phyloP scores from a whole-genome alignment of 2,329 filamentous ascomycete genomes.

The Aspergillus nomiae region DNA sequence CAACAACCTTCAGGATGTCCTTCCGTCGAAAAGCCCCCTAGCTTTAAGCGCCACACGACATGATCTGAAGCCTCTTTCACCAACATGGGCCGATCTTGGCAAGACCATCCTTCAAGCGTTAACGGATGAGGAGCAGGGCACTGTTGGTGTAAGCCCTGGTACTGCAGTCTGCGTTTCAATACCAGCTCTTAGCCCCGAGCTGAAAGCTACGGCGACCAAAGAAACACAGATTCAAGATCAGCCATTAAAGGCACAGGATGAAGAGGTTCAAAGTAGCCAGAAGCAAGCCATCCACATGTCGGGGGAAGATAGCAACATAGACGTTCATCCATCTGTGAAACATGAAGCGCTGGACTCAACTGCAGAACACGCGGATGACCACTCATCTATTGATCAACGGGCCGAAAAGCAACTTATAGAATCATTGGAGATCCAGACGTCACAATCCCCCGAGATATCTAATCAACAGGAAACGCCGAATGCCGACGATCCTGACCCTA shows the following conservation, averaged over 20 bases:
- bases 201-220: constrained; percentile 17
- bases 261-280: constrained; percentile 7
- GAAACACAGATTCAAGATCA: constrained; percentile 20
- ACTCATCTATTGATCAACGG: constrained; percentile 37
- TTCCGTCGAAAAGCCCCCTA: constrained; percentile 37
- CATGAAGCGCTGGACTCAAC: constrained; percentile 14
- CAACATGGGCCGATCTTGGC: constrained; percentile 53
- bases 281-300: constrained; percentile 21
- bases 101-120: constrained; percentile 50
- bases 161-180: constrained; percentile 45
- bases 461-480: constrained; percentile 26
- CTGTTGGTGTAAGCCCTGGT: constrained; percentile 33
- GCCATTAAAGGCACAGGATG: constrained; percentile 12
- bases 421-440: constrained; percentile 34
- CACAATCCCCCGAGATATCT: constrained; percentile 21
- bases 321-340: constrained; percentile 13
- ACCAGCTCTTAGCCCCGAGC: constrained; percentile 33
- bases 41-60: constrained; percentile 41
- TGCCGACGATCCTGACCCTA: constrained; percentile 33
- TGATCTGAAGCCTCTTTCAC: constrained; percentile 35
- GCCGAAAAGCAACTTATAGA: constrained; percentile 42
- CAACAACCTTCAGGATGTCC: constrained; percentile 28
- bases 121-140: constrained; percentile 42
- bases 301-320: constrained; percentile 17
- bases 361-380: constrained; percentile 31